Evolutionary conservation across 768 basidiomycete genomes (phyloP), one percentile per base, ranked within the genome.

Genomic region (Kwoniella bestiolae): DNA sequence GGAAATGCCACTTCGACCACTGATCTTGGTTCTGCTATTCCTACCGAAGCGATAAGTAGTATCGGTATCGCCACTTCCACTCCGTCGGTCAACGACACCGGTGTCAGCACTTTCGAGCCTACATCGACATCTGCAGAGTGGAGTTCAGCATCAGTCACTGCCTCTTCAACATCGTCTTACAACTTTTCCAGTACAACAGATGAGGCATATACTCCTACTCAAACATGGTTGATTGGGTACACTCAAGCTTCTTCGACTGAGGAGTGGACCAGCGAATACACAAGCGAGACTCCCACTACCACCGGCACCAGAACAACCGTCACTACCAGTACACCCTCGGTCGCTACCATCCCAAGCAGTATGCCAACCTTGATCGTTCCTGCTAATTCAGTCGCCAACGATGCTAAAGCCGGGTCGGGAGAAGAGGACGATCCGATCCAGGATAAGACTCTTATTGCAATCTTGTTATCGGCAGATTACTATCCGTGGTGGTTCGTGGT

Each of bases 401-500:
- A 79, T 34, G 60, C 69, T 21, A 60, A 69, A 21, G 74, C 72
- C 23, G 72, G 75, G 1, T 53, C 65, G 28, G 68, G 75, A 2
- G 51, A 23, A 28, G 55, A 41, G 32, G 51, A 72, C 28, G 75
- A 75, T 55, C 72, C 72, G 21, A 47, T 76, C 62, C 69, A 72
- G 61, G 69, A 73, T 45, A 51, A 70, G 28, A 73, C 74, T 2
- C 55, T 80, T 29, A 76, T 80, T 61, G 68, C 75, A 21, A 67
- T 80, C n/a, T 56, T 80, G 34, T 67, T 80, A 18, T 70, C 68
- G 47, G 71, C 69, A 11, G 66, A 72, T 25, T 67, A 72, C 28
- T 80, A 76, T 51, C 78, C 78, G 14, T 80, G 79, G 79, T 65
- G 65, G 59, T 80, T 79, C 63, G 79, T 80, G 23, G 63, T 87